Conservation (phyloP, 371 early-diverging fungal species). For the Fennellomyces sp. region DNA sequence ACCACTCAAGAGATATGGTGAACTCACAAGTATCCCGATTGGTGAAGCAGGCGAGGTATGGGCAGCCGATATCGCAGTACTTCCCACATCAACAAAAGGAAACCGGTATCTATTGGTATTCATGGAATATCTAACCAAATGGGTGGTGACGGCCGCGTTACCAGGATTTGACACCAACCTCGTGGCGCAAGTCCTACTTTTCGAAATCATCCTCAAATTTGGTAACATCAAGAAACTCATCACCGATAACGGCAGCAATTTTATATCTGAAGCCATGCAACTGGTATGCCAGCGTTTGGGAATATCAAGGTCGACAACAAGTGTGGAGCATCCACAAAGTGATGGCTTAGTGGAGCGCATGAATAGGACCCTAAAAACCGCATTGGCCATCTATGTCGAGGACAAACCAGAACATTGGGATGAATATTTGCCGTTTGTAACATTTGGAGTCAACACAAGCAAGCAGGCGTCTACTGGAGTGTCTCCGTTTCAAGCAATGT, state of each 20-base stretch:
- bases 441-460: constrained; percentile 20
- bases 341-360: constrained; percentile 22
- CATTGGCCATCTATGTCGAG: constrained; percentile 5
- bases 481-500: constrained; percentile 21
- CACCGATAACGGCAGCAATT: constrained; percentile 18
- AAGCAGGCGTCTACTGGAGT: constrained; percentile 13
- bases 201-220: neutral
- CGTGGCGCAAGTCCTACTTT: neutral
- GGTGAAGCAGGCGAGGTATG: constrained; percentile 16
- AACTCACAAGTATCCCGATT: neutral
- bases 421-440: constrained; percentile 16
- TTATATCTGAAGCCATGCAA: constrained; percentile 13
- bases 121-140: constrained; percentile 24
- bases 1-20: neutral
- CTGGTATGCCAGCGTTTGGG: constrained; percentile 5
- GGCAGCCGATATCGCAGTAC: constrained; percentile 22
- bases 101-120: constrained; percentile 21
- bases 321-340: constrained; percentile 20
- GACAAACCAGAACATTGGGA: constrained; percentile 11
- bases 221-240: neutral
- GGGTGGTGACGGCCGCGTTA: constrained; percentile 13
- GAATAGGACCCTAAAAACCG: constrained; percentile 17
- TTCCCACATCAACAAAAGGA: constrained; percentile 11
- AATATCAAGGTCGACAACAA: constrained; percentile 8
- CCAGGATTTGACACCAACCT: neutral